Percentiles rank a stretch among this genome's conserved stretches.
phyloP scores from a whole-genome alignment of 306 rosid genomes.

The Prunus persica region Prunus_persica_NCBIv2 NC_034010.1:1552501-1553000 shows the following conservation, averaged over 20 bases:
- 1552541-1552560: too few species aligned
- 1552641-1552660: too few species aligned
- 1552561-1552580: too few species aligned
- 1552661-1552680: background rate
- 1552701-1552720: background rate
- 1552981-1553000: background rate
- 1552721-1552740: background rate
- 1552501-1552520: too few species aligned
- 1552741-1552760: background rate
- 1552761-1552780: background rate
- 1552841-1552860: constrained; percentile 9
- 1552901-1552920: background rate
- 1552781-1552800: constrained; percentile 9
- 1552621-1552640: too few species aligned
- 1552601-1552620: too few species aligned
- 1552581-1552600: too few species aligned
- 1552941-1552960: background rate
- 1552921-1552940: background rate
- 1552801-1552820: background rate
- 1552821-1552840: background rate
- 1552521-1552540: too few species aligned
- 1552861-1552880: constrained; percentile 9
- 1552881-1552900: constrained; percentile 2
- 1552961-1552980: constrained; percentile 8
- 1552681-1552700: background rate